Percentiles rank a stretch among this genome's conserved stretches.
phyloP scores from a whole-genome alignment of 2,329 filamentous ascomycete species.

The Botrytis porri region DNA sequence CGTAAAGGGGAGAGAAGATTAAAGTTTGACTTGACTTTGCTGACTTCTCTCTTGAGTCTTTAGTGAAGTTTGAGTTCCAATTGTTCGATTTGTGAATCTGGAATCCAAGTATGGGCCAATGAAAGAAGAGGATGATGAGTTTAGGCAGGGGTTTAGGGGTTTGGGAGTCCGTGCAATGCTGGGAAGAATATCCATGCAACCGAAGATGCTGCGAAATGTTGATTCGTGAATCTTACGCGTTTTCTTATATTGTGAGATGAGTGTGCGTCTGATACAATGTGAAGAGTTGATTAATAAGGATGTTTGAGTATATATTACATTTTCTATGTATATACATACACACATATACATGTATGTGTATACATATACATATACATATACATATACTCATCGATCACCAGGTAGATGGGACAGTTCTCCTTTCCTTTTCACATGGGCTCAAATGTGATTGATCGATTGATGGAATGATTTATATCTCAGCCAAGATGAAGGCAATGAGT shows the following conservation, averaged over 20 bases:
- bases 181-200: neutral
- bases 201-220: neutral
- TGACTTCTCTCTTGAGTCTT: neutral
- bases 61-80: neutral
- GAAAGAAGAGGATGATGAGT: neutral
- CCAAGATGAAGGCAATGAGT: too few species aligned
- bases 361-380: neutral
- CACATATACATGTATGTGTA: too few species aligned
- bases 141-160: neutral
- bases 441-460: too few species aligned
- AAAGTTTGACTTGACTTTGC: neutral
- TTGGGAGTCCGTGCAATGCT: neutral
- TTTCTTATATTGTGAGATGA: neutral
- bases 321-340: neutral
- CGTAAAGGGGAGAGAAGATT: neutral
- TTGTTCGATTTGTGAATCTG: conserved; percentile 8
- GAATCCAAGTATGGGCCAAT: neutral
- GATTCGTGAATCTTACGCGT: neutral
- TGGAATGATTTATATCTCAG: too few species aligned
- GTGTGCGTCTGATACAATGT: neutral
- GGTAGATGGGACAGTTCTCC: too few species aligned
- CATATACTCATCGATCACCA: neutral
- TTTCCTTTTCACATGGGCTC: too few species aligned
- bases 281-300: neutral
- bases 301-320: neutral